phyloP scores from a whole-genome alignment of 2,329 filamentous ascomycete genomes.

The Parasarocladium wereldwijsianum region DNA sequence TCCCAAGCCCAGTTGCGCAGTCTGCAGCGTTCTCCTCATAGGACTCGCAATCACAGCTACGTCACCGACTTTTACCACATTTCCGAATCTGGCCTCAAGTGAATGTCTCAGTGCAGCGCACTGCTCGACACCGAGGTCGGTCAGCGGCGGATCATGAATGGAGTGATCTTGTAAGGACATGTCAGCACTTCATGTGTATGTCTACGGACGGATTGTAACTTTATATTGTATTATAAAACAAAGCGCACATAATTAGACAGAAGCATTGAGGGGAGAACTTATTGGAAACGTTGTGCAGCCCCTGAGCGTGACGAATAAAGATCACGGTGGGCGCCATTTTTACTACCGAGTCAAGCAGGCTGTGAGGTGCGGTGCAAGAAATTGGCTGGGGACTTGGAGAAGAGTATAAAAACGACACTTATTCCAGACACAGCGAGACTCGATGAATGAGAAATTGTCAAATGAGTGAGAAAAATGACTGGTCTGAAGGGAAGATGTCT shows the following conservation, averaged over 20 bases:
- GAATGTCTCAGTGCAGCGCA: constrained; percentile 27
- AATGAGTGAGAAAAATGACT: neutral
- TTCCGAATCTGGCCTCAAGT: constrained; percentile 23
- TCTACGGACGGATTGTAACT: neutral
- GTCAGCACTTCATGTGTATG: constrained; percentile 7
- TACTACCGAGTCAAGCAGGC: neutral
- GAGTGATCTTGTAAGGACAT: constrained; percentile 25
- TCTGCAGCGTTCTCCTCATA: constrained; percentile 52
- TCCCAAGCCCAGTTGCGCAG: constrained; percentile 39
- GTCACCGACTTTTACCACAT: constrained; percentile 14
- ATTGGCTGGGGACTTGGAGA: neutral
- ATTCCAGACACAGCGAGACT: neutral
- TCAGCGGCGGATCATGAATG: constrained; percentile 35
- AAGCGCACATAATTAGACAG: neutral
- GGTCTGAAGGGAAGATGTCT: neutral
- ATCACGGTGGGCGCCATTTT: constrained; percentile 49
- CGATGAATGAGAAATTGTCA: neutral
- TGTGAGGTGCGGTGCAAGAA: neutral
- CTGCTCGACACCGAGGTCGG: constrained; percentile 32
- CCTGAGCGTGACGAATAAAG: constrained; percentile 79
- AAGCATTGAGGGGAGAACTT: constrained; percentile 17
- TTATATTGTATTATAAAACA: neutral
- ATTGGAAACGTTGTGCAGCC: constrained; percentile 38
- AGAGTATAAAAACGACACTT: neutral
- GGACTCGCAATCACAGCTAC: constrained; percentile 46